A percentile compares a stretch with the other conserved stretches of the same genome.
phyloP scores from a whole-genome alignment of 306 rosid genomes.

The Potentilla sterilis region DNA sequence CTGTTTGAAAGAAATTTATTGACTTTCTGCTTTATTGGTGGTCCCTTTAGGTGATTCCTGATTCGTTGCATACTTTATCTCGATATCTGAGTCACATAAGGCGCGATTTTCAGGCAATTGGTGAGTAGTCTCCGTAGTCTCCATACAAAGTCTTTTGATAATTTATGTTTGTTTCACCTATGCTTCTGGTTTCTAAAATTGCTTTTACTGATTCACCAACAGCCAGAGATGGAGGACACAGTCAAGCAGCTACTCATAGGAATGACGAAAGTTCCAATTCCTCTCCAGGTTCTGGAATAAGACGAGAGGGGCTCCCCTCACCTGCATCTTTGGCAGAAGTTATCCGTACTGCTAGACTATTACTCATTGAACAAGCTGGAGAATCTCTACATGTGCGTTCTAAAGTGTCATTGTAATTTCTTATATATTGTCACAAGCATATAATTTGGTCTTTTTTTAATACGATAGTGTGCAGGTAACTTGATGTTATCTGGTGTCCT shows the following conservation, averaged over 20 bases:
- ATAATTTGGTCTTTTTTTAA: slow-evolving; percentile 13
- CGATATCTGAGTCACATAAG: slow-evolving; percentile 63
- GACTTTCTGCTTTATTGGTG: slow-evolving; percentile 23
- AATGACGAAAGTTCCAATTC: slow-evolving; percentile 51
- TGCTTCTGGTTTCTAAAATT: slow-evolving; percentile 26
- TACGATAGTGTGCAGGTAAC: background rate
- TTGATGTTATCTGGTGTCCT: slow-evolving; percentile 1
- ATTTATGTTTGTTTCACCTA: slow-evolving; percentile 20
- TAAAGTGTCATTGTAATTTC: slow-evolving; percentile 16
- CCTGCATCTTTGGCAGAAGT: slow-evolving; percentile 90
- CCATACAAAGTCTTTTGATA: slow-evolving; percentile 16
- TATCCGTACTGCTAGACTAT: slow-evolving; percentile 66
- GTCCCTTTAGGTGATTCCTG: slow-evolving; percentile 78
- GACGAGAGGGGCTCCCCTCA: slow-evolving; percentile 58
- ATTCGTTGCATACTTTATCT: slow-evolving; percentile 85
- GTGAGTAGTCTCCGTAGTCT: slow-evolving; percentile 51
- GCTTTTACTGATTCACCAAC: slow-evolving; percentile 36
- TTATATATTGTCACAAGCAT: background rate
- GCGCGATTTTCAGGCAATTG: slow-evolving; percentile 65
- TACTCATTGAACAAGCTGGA: slow-evolving; percentile 66
- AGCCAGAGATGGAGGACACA: slow-evolving; percentile 62
- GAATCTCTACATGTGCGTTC: slow-evolving; percentile 71
- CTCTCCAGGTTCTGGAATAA: slow-evolving; percentile 36
- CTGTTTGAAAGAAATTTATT: background rate
- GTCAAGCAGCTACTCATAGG: slow-evolving; percentile 42